Evolutionary conservation across 2,329 filamentous ascomycete genomes (phyloP).

Genomic region (Cordyceps sp.): DNA sequence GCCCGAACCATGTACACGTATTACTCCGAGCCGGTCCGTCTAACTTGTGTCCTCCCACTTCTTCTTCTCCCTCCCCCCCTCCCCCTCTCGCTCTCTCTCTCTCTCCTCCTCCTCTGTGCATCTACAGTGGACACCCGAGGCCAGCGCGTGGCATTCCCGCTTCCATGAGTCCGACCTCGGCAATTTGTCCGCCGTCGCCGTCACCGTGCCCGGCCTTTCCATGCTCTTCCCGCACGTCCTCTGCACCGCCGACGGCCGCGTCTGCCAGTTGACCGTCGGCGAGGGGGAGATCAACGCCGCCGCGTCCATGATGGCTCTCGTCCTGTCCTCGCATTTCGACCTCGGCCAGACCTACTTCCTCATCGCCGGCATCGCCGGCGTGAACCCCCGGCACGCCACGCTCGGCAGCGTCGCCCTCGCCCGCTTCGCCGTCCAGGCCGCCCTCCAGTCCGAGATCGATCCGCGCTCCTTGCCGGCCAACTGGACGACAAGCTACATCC

Average conservation of each 20-base stretch:
- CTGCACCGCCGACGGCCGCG: constrained; percentile 40
- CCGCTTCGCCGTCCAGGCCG: constrained; percentile 56
- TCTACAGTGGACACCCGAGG: constrained; percentile 42
- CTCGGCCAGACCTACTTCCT: constrained; percentile 54
- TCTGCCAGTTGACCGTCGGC: constrained; percentile 56
- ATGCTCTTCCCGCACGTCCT: constrained; percentile 47
- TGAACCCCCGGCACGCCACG: constrained; percentile 52
- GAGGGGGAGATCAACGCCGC: constrained; percentile 65
- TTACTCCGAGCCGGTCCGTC: too few relatives aligned
- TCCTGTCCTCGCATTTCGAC: constrained; percentile 46
- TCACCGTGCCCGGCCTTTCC: constrained; percentile 45
- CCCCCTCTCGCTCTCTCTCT: too few relatives aligned
- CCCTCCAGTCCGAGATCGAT: constrained; percentile 62
- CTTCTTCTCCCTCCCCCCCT: too few relatives aligned
- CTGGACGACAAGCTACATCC: constrained; percentile 52
- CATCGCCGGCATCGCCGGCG: constrained; percentile 55
- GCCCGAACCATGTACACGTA: too few relatives aligned
- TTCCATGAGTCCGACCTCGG: constrained; percentile 27
- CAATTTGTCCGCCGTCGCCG: constrained; percentile 37
- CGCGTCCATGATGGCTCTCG: constrained; percentile 43
- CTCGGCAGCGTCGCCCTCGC: constrained; percentile 51
- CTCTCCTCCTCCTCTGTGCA: neutral
- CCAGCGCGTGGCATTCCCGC: constrained; percentile 41
- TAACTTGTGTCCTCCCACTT: too few relatives aligned
- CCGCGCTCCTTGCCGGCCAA: constrained; percentile 47